Percentiles rank a stretch among this genome's conserved stretches.
phyloP scores from a whole-genome alignment of 345 rosid species.

The Citrus medica region DNA sequence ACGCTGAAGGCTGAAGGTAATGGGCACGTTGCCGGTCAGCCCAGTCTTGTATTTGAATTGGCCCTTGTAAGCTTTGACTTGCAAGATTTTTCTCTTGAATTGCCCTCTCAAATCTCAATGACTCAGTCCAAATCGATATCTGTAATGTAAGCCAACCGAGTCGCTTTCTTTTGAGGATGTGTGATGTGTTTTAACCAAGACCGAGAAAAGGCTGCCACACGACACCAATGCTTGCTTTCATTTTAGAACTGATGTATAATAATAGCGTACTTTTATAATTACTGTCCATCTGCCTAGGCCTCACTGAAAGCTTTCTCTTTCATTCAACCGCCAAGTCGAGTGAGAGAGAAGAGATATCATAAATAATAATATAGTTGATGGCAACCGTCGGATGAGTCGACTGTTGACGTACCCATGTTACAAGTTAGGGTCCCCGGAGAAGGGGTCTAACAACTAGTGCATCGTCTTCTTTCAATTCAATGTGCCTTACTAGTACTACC shows the following conservation, averaged over 20 bases:
- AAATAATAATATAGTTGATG: neutral
- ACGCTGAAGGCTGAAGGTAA: no score
- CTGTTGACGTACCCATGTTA: neutral
- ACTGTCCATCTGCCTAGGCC: neutral
- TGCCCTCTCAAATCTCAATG: no score
- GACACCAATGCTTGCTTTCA: neutral
- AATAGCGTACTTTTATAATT: neutral
- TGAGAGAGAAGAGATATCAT: neutral
- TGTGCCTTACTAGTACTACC: neutral
- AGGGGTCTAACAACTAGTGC: neutral
- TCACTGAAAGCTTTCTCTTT: neutral
- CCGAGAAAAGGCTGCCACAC: no score
- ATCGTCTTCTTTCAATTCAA: neutral
- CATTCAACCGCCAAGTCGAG: neutral
- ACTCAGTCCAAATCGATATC: no score
- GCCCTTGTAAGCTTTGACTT: no score
- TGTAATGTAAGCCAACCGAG: no score
- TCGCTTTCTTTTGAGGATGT: neutral
- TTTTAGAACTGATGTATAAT: neutral
- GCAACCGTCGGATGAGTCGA: neutral
- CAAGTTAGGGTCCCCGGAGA: neutral
- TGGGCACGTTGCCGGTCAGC: no score
- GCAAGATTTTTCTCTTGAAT: no score
- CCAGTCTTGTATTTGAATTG: no score
- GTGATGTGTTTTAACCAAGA: neutral